These are phyloP conservation scores for Pseudophaeomoniella oleicola DNA, from an alignment of 2,329 filamentous ascomycete species.

Conservation along the genomic window DNA sequence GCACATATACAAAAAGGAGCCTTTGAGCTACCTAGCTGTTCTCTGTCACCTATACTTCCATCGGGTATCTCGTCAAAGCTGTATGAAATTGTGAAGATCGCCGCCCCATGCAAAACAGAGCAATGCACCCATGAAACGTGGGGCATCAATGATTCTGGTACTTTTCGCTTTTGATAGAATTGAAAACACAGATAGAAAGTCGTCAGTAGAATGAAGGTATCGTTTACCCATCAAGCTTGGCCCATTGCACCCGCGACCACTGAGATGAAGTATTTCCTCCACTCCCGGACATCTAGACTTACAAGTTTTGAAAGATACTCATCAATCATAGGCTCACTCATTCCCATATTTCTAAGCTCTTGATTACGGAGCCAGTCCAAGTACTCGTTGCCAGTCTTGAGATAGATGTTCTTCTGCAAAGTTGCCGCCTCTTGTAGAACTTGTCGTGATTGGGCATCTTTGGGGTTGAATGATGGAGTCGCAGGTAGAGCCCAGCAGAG, in stretches of 20 bases:
- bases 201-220: too few relatives aligned
- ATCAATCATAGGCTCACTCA: slow-evolving; percentile 29
- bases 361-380: slow-evolving; percentile 34
- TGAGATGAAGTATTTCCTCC: slow-evolving; percentile 32
- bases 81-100: neutral
- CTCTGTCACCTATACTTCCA: too few relatives aligned
- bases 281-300: slow-evolving; percentile 28
- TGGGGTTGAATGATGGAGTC: slow-evolving; percentile 63
- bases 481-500: slow-evolving; percentile 80
- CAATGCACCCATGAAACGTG: too few relatives aligned
- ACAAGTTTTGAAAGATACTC: slow-evolving; percentile 31
- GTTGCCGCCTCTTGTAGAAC: slow-evolving; percentile 77
- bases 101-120: neutral
- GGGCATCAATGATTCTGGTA: too few relatives aligned
- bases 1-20: too few relatives aligned
- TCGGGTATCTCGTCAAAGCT: neutral
- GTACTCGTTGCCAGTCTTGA: slow-evolving; percentile 76
- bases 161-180: too few relatives aligned
- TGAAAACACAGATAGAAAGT: too few relatives aligned
- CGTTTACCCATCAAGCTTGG: neutral
- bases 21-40: too few relatives aligned
- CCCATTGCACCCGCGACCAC: slow-evolving; percentile 9
- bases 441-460: slow-evolving; percentile 77
- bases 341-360: slow-evolving; percentile 32
- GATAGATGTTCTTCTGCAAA: slow-evolving; percentile 78